These are phyloP conservation scores for Rhodomyrtus psidioides DNA, from an alignment of 441 rosid species.

Conservation along the genomic window DNA sequence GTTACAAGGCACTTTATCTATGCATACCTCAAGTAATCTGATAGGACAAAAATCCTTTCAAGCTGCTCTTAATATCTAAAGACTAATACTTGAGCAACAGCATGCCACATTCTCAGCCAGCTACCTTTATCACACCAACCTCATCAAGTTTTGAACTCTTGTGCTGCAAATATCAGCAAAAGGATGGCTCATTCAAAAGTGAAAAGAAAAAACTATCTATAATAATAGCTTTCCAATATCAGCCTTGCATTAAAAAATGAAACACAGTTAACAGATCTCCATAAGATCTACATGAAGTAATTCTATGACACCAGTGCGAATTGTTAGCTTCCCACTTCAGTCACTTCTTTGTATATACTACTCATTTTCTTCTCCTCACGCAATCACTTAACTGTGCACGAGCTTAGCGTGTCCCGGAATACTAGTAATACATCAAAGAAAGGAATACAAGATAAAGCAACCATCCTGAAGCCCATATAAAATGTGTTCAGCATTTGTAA, in stretches of 20 bases:
- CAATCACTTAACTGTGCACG: neutral
- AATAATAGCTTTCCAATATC: neutral
- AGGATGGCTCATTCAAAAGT: neutral
- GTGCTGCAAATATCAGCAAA: neutral
- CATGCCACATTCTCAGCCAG: neutral
- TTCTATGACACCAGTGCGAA: too few relatives aligned
- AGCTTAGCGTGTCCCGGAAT: neutral
- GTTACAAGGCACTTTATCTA: neutral
- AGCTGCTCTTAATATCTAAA: conserved; percentile 16
- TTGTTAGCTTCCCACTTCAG: neutral
- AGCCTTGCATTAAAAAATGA: neutral
- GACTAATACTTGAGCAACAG: neutral
- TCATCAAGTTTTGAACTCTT: conserved; percentile 1
- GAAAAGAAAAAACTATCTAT: neutral
- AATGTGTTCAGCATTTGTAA: neutral
- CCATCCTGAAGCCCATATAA: neutral
- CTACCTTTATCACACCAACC: conserved; percentile 1
- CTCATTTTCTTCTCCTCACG: neutral
- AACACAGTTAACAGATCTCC: neutral
- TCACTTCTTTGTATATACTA: neutral
- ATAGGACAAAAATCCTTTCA: conserved; percentile 29
- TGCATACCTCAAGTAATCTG: conserved; percentile 33
- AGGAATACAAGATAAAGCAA: neutral
- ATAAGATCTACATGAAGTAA: neutral
- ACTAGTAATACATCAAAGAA: neutral